Base-by-base conservation (phyloP, 371 early-diverging fungal species). In the Apophysomyces variabilis region DNA sequence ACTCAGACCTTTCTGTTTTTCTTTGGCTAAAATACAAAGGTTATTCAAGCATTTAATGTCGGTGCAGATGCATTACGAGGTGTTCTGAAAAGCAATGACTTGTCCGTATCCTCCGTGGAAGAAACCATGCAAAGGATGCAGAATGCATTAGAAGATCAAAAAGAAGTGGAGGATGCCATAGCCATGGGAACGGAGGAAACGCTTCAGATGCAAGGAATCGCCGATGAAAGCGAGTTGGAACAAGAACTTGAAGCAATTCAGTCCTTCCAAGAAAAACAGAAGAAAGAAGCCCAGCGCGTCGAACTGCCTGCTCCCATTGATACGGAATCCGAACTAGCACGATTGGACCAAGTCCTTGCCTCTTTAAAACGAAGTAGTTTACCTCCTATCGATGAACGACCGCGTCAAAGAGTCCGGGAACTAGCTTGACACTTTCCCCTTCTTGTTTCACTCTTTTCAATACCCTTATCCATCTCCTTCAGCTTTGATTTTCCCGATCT, bases 111-210 rank as follows among this genome's bases (percentile, higher is more conserved):
- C 5, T 64, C 65, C 1, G 77, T 85, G n/a, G 81, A 85, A 47
- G 75, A 72, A 18, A 75, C 77, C 1, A 84, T 86, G 81, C 69
- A 78, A 39, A 75, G 75, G 7, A 64, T 87, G 18, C 78, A 82
- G 41, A 73, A 78, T 21, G 72, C 75, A 1, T 72, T 87, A 6
- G 75, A 84, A 7, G 88, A 86, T 60, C 83, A 84, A 56, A 70
- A 69, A n/a, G 85, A 87, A 54, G 75, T 87, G 18, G 85, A 87
- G 36, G 76, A 76, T 36, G 86, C 85, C 0, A 75, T 87, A 43
- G 60, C 46, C 32, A 57, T 65, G 57, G 78, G 72, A 35, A 75
- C 65, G 44, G 67, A 71, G 38, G 71, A 71, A 60, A 68, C 56
- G 13, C 63, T 50, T 16, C 39, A 57, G 4, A 8, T 43, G 58